Evolutionary conservation across 352 stramenopile species (phyloP), one percentile per base, ranked within the genome.

Genomic region (Phytophthora fragariaefolia): DNA sequence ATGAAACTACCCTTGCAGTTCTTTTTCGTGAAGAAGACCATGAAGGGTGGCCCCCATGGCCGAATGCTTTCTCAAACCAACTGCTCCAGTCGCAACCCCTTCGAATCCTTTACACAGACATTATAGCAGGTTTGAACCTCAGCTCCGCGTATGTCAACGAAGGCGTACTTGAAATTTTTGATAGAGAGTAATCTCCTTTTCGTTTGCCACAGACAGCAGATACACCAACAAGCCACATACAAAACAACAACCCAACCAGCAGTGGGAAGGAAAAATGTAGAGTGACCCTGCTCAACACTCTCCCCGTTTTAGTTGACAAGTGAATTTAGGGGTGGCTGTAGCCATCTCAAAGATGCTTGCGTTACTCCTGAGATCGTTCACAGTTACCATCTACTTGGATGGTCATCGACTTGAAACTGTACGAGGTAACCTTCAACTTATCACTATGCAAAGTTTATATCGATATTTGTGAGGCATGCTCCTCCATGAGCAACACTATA

Each of bases 81-180:
- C 28, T 18, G 13, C 27, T 43, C 48, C 48, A 56, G 20, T 56
- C 48, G 27, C 48, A 4, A 55, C 48, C 8, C 43, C 43, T 22
- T 22, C 20, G n/a, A 55, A 43, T 17, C n/a, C 27, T 17, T 55
- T 28, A n/a, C 48, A 55, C 3, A 55, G 27, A 55, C 26, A 0
- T 55, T 55, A 28, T 55, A 55, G 48, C 48, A 55, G 27, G 15
- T 55, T 12, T 55, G 48, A 10, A 55, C n/a, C 7, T 55, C 48
- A 26, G n/a, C 27, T n/a, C 48, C 48, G 15, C 27, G 17, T 6
- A 55, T 55, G 6, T 42, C 48, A 27, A 55, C n/a, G 17, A 42
- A 55, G n/a, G 27, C 2, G 26, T 26, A 2, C 12, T 30, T 55
- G 48, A 55, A 55, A 18, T 55, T 43, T n/a, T 26, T 55, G 48